Percentiles rank a stretch among this genome's conserved stretches.
phyloP scores from a whole-genome alignment of 1,284 basidiomycete species.

The Trichosporon ovoides region DNA sequence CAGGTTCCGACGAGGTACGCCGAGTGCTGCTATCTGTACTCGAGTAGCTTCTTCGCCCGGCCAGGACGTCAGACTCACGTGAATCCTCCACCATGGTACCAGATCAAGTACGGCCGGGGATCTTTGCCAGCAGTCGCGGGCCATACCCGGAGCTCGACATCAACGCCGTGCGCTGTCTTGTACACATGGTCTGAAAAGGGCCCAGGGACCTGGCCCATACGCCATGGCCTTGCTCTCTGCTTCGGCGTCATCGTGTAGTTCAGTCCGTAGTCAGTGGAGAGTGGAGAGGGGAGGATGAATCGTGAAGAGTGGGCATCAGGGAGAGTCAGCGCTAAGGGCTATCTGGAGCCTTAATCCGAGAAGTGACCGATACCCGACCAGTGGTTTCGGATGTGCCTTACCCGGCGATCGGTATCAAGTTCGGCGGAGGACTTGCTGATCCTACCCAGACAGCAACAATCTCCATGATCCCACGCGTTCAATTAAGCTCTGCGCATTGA shows the following conservation, averaged over 20 bases:
- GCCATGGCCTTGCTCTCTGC: neutral
- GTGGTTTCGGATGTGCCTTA: no score
- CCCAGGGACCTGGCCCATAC: constrained; percentile 1
- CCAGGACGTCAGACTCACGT: constrained; percentile 1
- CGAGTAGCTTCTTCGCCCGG: no score
- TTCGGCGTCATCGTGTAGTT: neutral
- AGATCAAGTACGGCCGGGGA: constrained; percentile 18
- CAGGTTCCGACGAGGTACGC: no score
- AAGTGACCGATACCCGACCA: no score
- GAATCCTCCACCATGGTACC: constrained; percentile 35
- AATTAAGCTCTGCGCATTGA: no score
- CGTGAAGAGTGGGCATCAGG: neutral
- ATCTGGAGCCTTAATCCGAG: no score
- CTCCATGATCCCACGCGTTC: no score
- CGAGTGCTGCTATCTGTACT: no score
- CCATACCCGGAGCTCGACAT: constrained; percentile 26
- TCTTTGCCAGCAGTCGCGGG: constrained; percentile 10
- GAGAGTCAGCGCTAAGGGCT: no score
- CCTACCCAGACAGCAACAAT: no score
- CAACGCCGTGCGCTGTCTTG: constrained; percentile 24
- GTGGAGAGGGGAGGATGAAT: neutral
- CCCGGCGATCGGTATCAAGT: no score
- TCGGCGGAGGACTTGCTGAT: no score
- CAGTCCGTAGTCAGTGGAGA: neutral
- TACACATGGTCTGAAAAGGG: constrained; percentile 30